phyloP scores from a whole-genome alignment of 2,329 filamentous ascomycete species.

The Sclerotinia minor region DNA sequence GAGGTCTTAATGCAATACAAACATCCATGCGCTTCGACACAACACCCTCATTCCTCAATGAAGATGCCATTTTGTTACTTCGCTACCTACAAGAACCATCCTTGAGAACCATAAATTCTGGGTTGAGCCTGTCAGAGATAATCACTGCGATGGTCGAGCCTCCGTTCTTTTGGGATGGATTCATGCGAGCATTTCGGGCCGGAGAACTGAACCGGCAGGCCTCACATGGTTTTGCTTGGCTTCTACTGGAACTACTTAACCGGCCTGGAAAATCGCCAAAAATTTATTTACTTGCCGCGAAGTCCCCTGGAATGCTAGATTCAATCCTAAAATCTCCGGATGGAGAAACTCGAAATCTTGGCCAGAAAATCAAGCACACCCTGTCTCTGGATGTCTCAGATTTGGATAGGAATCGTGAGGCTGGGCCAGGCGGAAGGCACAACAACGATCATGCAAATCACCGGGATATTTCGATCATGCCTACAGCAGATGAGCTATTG shows the following conservation, averaged over 20 bases:
- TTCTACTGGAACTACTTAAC: slow-evolving; percentile 48
- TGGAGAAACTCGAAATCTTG: slow-evolving; percentile 41
- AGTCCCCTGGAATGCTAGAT: slow-evolving; percentile 37
- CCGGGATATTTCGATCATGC: slow-evolving; percentile 61
- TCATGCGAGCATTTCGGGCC: slow-evolving; percentile 37
- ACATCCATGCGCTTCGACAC: slow-evolving; percentile 47
- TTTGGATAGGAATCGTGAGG: slow-evolving; percentile 18
- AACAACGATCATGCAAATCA: slow-evolving; percentile 70
- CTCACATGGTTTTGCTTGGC: slow-evolving; percentile 45
- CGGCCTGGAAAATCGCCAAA: slow-evolving; percentile 36
- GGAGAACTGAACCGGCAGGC: slow-evolving; percentile 39
- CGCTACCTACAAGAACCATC: slow-evolving; percentile 41
- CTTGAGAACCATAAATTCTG: slow-evolving; percentile 33
- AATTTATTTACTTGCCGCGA: slow-evolving; percentile 37
- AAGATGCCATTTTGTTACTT: slow-evolving; percentile 40
- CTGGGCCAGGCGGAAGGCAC: slow-evolving; percentile 63
- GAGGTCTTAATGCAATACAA: slow-evolving; percentile 44
- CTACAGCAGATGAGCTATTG: slow-evolving; percentile 64
- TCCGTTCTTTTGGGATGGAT: slow-evolving; percentile 50
- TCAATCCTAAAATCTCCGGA: slow-evolving; percentile 31
- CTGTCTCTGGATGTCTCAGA: slow-evolving; percentile 35
- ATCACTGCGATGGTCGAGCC: slow-evolving; percentile 52
- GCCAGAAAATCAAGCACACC: slow-evolving; percentile 47
- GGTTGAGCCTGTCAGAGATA: slow-evolving; percentile 46
- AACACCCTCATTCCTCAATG: slow-evolving; percentile 49